Percentiles rank a stretch among this genome's conserved stretches.
Evolutionary conservation across 2,329 filamentous ascomycete species (phyloP).

Genomic region (Tolypocladium ophioglossoides): DNA sequence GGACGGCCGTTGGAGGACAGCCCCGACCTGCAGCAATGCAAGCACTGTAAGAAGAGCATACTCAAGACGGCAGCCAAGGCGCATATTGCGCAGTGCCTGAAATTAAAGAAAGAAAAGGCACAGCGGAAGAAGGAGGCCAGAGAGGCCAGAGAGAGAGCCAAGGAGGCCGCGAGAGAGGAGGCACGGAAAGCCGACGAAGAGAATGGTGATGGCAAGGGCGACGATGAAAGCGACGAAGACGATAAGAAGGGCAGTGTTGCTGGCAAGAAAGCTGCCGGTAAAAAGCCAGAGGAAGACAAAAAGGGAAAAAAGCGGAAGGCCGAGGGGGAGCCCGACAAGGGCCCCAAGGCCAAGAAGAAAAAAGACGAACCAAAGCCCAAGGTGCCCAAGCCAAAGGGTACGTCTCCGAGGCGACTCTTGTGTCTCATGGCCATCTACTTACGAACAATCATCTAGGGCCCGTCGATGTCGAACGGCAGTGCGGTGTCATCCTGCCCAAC

Average conservation of each 20-base stretch:
- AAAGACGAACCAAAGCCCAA: conserved; percentile 86
- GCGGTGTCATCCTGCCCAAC: conserved; percentile 76
- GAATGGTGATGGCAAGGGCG: conserved; percentile 36
- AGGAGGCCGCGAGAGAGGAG: conserved; percentile 49
- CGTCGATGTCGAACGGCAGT: conserved; percentile 89
- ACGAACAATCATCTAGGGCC: conserved; percentile 40
- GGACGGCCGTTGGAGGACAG: conserved; percentile 73
- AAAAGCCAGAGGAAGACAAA: conserved; percentile 55
- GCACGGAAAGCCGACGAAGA: conserved; percentile 39
- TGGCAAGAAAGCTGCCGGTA: conserved; percentile 54
- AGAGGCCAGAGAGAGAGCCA: conserved; percentile 57
- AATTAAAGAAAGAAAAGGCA: conserved; percentile 73
- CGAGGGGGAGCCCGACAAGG: conserved; percentile 67
- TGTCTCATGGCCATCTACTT: background rate
- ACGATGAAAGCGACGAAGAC: conserved; percentile 35
- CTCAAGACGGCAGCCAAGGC: conserved; percentile 63
- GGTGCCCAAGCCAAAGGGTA: conserved; percentile 72
- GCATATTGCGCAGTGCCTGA: conserved; percentile 76
- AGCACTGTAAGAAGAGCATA: conserved; percentile 87
- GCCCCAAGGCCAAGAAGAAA: conserved; percentile 84
- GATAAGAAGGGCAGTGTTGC: conserved; percentile 31
- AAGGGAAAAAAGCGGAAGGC: conserved; percentile 73
- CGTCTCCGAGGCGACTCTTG: background rate
- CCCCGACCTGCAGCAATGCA: conserved; percentile 75
- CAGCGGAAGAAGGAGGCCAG: conserved; percentile 66